Conservation (phyloP, 2,329 filamentous ascomycete species). For the Ceratocystis cacaofunesta region DNA sequence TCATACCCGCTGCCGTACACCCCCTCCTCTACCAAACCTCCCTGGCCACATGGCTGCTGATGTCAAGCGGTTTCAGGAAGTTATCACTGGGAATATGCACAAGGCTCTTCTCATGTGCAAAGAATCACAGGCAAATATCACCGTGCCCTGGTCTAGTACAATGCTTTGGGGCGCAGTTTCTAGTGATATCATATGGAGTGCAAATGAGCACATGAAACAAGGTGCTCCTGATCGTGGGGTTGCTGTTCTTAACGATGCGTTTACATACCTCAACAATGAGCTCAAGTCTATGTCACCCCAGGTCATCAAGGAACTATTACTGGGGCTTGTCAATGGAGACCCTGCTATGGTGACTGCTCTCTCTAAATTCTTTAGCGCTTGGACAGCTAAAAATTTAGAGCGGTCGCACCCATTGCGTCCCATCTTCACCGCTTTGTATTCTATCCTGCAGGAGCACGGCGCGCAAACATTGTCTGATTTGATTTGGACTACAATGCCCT, state of each 20-base stretch:
- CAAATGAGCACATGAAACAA: slow-evolving; percentile 30
- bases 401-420: slow-evolving; percentile 30
- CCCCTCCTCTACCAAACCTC: slow-evolving; percentile 29
- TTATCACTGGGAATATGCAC: slow-evolving; percentile 30
- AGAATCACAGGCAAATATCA: slow-evolving; percentile 26
- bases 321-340: slow-evolving; percentile 32
- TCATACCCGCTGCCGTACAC: slow-evolving; percentile 32
- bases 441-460: slow-evolving; percentile 33
- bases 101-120: slow-evolving; percentile 32
- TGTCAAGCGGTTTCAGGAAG: slow-evolving; percentile 30
- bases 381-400: slow-evolving; percentile 30
- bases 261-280: slow-evolving; percentile 30
- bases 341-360: slow-evolving; percentile 32
- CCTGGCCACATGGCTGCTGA: slow-evolving; percentile 30
- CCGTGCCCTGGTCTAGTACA: slow-evolving; percentile 29
- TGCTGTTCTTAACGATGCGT: slow-evolving; percentile 29
- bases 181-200: slow-evolving; percentile 31
- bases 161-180: slow-evolving; percentile 32
- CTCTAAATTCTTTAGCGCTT: slow-evolving; percentile 32
- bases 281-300: slow-evolving; percentile 30
- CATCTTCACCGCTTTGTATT: slow-evolving; percentile 31
- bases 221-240: slow-evolving; percentile 29
- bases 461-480: slow-evolving; percentile 30
- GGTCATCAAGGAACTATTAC: slow-evolving; percentile 29
- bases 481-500: slow-evolving; percentile 29